Evolutionary conservation across 1,284 basidiomycete genomes (phyloP).

Genomic region (Wolfiporia cocos): DNA sequence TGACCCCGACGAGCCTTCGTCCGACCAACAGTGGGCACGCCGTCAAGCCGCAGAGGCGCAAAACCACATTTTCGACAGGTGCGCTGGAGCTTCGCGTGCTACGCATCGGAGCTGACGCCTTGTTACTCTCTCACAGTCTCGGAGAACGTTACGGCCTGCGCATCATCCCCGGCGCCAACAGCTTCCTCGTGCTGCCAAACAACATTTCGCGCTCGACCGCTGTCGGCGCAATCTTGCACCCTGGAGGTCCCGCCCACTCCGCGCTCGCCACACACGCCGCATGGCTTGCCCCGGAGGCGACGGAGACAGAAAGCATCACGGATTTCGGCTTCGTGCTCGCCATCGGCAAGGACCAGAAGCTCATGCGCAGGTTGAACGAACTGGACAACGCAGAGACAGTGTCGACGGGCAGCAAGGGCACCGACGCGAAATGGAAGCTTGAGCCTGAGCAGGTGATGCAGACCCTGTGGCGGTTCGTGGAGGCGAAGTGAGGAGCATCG

Average conservation of each 20-base stretch:
- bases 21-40: constrained; percentile 72
- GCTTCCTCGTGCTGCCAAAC: constrained; percentile 81
- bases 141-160: constrained; percentile 77
- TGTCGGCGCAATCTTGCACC: constrained; percentile 68
- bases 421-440: constrained; percentile 70
- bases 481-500: constrained; percentile 22
- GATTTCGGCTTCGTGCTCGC: constrained; percentile 62
- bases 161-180: constrained; percentile 72
- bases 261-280: constrained; percentile 34
- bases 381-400: constrained; percentile 67
- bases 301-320: constrained; percentile 27
- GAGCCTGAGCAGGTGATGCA: constrained; percentile 35
- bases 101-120: too few species aligned
- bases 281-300: constrained; percentile 29
- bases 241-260: constrained; percentile 56
- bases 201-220: constrained; percentile 79
- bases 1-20: constrained; percentile 38
- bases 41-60: constrained; percentile 86
- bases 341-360: constrained; percentile 68
- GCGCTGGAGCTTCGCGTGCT: too few species aligned
- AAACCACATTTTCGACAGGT: constrained; percentile 84
- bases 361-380: constrained; percentile 68
- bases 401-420: constrained; percentile 61
- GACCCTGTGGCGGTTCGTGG: constrained; percentile 34
- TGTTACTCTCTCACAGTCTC: constrained; percentile 37